phyloP scores from a whole-genome alignment of 768 basidiomycete genomes.

The Phlebiopsis gigantea region DNA sequence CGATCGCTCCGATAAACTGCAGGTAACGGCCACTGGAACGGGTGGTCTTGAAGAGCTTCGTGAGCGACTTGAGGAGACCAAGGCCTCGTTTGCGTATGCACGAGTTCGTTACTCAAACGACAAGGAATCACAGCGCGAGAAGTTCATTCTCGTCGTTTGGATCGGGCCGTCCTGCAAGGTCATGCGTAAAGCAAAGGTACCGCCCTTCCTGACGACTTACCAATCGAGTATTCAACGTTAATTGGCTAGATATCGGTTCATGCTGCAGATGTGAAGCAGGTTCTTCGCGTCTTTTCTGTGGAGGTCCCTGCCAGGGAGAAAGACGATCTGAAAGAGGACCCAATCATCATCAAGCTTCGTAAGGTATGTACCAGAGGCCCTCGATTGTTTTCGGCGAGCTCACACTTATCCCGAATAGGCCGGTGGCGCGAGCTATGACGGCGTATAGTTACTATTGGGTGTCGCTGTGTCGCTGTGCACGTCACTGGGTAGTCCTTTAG shows the following conservation, averaged over 20 bases:
- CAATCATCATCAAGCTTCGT: slow-evolving; percentile 75
- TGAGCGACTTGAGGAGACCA: slow-evolving; percentile 61
- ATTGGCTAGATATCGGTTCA: slow-evolving; percentile 83
- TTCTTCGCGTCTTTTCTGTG: slow-evolving; percentile 74
- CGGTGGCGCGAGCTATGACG: slow-evolving; percentile 87
- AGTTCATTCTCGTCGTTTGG: slow-evolving; percentile 84
- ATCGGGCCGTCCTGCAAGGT: slow-evolving; percentile 80
- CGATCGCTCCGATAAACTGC: slow-evolving; percentile 78
- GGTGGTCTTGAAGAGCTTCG: slow-evolving; percentile 78
- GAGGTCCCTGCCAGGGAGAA: slow-evolving; percentile 82
- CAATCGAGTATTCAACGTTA: too few species aligned
- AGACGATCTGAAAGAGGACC: slow-evolving; percentile 83
- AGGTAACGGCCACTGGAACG: slow-evolving; percentile 71
- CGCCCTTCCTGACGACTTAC: slow-evolving; percentile 12
- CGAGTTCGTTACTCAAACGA: slow-evolving; percentile 84
- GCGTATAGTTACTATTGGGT: slow-evolving; percentile 40
- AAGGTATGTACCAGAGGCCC: slow-evolving; percentile 74
- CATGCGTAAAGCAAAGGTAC: slow-evolving; percentile 88
- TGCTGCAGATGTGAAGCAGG: slow-evolving; percentile 78
- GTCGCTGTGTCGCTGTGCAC: slow-evolving; percentile 2
- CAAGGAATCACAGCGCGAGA: slow-evolving; percentile 82
- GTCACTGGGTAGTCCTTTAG: background rate
- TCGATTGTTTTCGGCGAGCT: too few species aligned
- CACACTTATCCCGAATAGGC: slow-evolving; percentile 52
- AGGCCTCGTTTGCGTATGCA: slow-evolving; percentile 80